Evolutionary conservation across 495 filamentous ascomycete species (phyloP).

Genomic region (Talaromyces nanjingensis): DNA sequence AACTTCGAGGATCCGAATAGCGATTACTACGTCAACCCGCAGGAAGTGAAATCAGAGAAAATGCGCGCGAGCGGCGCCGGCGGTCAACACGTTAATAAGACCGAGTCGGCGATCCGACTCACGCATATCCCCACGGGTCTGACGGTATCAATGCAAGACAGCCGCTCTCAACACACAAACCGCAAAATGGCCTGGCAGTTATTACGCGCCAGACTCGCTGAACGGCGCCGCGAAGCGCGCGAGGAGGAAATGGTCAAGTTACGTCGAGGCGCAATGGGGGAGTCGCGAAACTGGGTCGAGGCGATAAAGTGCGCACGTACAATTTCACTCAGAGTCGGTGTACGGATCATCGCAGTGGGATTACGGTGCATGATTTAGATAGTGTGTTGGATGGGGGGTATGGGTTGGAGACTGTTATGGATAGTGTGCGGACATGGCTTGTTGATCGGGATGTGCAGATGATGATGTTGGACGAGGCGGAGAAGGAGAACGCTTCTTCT

Average conservation of each 20-base stretch:
- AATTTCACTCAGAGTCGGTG: constrained; percentile 90
- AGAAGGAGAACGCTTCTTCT: constrained; percentile 13
- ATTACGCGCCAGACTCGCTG: constrained; percentile 75
- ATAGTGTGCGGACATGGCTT: constrained; percentile 75
- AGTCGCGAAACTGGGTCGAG: constrained; percentile 72
- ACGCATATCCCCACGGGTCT: constrained; percentile 86
- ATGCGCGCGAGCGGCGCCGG: constrained; percentile 91
- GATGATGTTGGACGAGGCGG: constrained; percentile 46
- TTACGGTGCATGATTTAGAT: constrained; percentile 75
- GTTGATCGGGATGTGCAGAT: constrained; percentile 67
- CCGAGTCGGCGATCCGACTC: constrained; percentile 88
- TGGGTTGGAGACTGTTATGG: constrained; percentile 67
- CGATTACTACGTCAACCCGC: constrained; percentile 82
- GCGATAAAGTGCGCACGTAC: constrained; percentile 92
- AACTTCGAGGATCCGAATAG: constrained; percentile 76
- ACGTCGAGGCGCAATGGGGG: constrained; percentile 69
- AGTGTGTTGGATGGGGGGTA: constrained; percentile 70
- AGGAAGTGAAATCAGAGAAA: constrained; percentile 78
- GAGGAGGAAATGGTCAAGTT: constrained; percentile 73
- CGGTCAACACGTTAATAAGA: constrained; percentile 97
- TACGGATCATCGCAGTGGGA: constrained; percentile 85
- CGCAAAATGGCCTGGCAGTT: constrained; percentile 79
- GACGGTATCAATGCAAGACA: constrained; percentile 86
- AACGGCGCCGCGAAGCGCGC: constrained; percentile 69
- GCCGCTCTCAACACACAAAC: constrained; percentile 83